Evolutionary conservation across 306 rosid species (phyloP).

Genomic region (Medicago truncatula): MtrunA17r5.0-ANR NC_053046.1:4603001-4603500

Average conservation of each 20-base stretch:
- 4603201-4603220: neutral
- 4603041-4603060: no score
- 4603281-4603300: neutral
- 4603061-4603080: no score
- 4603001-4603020: no score
- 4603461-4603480: constrained; percentile 22
- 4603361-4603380: neutral
- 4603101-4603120: constrained; percentile 17
- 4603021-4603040: no score
- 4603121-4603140: neutral
- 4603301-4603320: constrained; percentile 7
- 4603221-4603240: constrained; percentile 22
- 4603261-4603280: constrained; percentile 14
- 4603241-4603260: constrained; percentile 14
- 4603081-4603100: no score
- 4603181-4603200: neutral
- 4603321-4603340: constrained; percentile 22
- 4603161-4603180: constrained; percentile 14
- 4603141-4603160: neutral
- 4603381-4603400: constrained; percentile 5
- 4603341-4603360: neutral
- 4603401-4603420: constrained; percentile 23
- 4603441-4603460: neutral
- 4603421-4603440: neutral
- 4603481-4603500: constrained; percentile 16